phyloP scores from a whole-genome alignment of 352 stramenopile species.

The Pythium pyrilobum region DNA sequence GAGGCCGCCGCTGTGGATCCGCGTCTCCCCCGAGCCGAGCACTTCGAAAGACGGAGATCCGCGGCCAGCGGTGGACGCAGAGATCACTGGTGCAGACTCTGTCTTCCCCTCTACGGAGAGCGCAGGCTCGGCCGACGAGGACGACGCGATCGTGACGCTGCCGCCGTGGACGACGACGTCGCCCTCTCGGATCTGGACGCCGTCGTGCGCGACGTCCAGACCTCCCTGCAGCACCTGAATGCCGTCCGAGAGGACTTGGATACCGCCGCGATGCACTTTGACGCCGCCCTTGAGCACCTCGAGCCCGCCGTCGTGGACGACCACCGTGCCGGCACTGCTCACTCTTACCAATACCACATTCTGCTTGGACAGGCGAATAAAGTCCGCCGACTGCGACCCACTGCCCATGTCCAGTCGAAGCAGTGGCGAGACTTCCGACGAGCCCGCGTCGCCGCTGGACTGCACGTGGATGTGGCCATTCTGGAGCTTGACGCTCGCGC shows the following conservation, averaged over 20 bases:
- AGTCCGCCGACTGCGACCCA: conserved; percentile 23
- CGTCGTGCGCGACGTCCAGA: conserved; percentile 7
- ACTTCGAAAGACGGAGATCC: conserved; percentile 51
- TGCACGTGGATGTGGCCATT: conserved; percentile 41
- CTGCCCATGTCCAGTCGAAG: conserved; percentile 6
- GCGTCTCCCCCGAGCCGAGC: conserved; percentile 36
- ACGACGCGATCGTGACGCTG: conserved; percentile 23
- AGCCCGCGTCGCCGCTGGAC: neutral
- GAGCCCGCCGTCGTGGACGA: conserved; percentile 51
- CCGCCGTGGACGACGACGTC: conserved; percentile 36
- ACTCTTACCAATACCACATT: conserved; percentile 46
- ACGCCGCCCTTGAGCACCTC: conserved; percentile 54
- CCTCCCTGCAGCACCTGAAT: conserved; percentile 30
- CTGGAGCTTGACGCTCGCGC: conserved; percentile 33
- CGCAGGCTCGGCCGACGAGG: neutral
- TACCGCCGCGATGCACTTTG: conserved; percentile 45
- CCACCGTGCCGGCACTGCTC: conserved; percentile 37
- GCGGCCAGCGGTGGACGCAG: conserved; percentile 3
- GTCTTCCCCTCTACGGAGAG: conserved; percentile 23
- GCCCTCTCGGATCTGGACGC: conserved; percentile 39
- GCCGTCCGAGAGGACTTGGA: conserved; percentile 56
- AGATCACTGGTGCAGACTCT: conserved; percentile 5
- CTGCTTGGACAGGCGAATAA: conserved; percentile 34
- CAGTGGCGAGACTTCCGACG: neutral
- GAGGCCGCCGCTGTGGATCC: conserved; percentile 50